Conservation (phyloP, 345 rosid genomes). For the Gossypium mustelinum region DNA sequence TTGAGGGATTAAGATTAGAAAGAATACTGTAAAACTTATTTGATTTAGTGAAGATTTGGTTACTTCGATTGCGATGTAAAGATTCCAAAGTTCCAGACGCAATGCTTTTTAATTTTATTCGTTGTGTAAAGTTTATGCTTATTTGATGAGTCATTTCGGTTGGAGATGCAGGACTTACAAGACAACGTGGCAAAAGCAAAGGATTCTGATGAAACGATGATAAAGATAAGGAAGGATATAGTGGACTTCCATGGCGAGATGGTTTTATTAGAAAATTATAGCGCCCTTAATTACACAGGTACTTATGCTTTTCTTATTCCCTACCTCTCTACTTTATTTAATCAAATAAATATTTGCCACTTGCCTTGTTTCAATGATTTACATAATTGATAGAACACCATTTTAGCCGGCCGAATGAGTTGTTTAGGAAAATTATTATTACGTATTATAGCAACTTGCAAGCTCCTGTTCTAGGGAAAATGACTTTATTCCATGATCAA, state of each 20-base stretch:
- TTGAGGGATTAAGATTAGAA: no score
- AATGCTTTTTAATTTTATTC: not conserved
- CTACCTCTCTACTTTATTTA: not conserved
- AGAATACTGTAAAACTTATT: no score
- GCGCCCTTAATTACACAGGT: slow-evolving; percentile 97
- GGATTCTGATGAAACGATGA: slow-evolving; percentile 50
- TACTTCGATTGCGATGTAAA: not conserved
- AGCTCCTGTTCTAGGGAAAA: not conserved
- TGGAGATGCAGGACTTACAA: slow-evolving; percentile 58
- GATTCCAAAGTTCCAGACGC: not conserved
- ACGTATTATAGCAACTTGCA: not conserved
- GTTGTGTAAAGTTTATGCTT: not conserved
- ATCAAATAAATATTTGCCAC: not conserved
- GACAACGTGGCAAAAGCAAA: slow-evolving; percentile 63
- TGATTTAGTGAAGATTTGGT: no score
- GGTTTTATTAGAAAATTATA: slow-evolving; percentile 89
- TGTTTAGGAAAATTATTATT: not conserved
- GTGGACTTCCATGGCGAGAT: slow-evolving; percentile 94
- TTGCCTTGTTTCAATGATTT: not conserved
- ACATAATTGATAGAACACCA: not conserved
- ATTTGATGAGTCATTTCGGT: not conserved
- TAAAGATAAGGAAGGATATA: slow-evolving; percentile 69
- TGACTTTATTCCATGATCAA: not conserved
- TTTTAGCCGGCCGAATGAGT: not conserved
- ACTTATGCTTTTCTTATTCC: not conserved